These are phyloP conservation scores for Chalara sp. DNA, from an alignment of 2,329 filamentous ascomycete species.

Conservation along the genomic window DNA sequence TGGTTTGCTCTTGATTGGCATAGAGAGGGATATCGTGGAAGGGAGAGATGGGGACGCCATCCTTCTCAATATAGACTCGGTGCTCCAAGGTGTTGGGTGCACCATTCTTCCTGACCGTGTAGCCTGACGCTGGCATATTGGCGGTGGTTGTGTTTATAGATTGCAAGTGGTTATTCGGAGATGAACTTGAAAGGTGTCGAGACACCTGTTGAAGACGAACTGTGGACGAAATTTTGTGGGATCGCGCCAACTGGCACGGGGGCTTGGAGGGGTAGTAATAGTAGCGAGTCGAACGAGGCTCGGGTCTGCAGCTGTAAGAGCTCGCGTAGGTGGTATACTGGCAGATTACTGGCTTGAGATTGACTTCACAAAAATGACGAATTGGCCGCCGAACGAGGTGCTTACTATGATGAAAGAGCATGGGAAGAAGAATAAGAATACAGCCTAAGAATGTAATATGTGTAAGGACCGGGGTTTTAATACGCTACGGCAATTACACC, in stretches of 20 bases:
- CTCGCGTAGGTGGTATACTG: slow-evolving; percentile 2
- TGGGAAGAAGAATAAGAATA: too few relatives aligned
- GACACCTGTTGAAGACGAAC: slow-evolving; percentile 32
- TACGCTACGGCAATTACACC: too few relatives aligned
- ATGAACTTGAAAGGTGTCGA: slow-evolving; percentile 38
- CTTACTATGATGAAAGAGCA: too few relatives aligned
- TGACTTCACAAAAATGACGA: background rate
- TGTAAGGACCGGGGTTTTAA: too few relatives aligned
- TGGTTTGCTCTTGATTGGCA: slow-evolving; percentile 89
- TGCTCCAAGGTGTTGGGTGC: slow-evolving; percentile 92
- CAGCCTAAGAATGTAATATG: too few relatives aligned
- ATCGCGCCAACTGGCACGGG: slow-evolving; percentile 14
- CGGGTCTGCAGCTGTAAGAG: too few relatives aligned
- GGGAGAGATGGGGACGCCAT: slow-evolving; percentile 86
- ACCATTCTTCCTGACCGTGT: slow-evolving; percentile 79
- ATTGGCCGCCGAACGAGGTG: too few relatives aligned
- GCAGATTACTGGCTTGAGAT: background rate
- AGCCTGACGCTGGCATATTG: slow-evolving; percentile 38
- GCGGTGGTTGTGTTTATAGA: slow-evolving; percentile 6
- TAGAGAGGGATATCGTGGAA: slow-evolving; percentile 99
- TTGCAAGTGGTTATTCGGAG: slow-evolving; percentile 11
- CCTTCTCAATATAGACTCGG: slow-evolving; percentile 96
- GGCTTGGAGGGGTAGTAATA: slow-evolving; percentile 2
- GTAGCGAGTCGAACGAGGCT: background rate
- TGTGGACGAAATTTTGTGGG: slow-evolving; percentile 19